Evolutionary conservation across 192 early-diverging fungal species (phyloP).

Genomic region (Backusella psychrophila): DNA sequence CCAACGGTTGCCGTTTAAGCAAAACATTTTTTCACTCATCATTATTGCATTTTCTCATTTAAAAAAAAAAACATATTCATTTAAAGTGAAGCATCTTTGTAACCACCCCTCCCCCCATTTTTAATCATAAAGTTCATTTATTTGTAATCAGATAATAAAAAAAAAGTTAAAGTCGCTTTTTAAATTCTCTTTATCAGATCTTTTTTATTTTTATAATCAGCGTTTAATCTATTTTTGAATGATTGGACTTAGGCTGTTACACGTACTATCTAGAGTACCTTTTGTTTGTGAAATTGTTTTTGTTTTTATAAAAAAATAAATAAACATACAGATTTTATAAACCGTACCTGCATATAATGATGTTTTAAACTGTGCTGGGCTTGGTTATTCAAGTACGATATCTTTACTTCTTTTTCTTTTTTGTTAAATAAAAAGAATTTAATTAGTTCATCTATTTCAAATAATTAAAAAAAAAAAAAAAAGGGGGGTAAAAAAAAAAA

Average conservation of each 20-base stretch:
- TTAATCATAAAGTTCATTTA: background rate
- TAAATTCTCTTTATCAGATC: slow-evolving; percentile 3
- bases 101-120: background rate
- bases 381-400: background rate
- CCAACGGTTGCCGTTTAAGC: background rate
- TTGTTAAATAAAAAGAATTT: background rate
- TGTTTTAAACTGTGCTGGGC: background rate
- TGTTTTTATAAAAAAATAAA: background rate
- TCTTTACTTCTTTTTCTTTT: background rate
- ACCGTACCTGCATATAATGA: background rate
- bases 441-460: no score
- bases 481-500: background rate
- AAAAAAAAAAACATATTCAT: background rate
- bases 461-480: no score
- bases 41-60: background rate
- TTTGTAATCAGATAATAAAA: slow-evolving; percentile 1
- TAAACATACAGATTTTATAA: background rate
- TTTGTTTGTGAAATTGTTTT: background rate
- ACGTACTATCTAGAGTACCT: background rate
- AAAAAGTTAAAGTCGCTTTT: background rate
- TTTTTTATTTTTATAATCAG: background rate
- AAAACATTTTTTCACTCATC: background rate
- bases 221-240: background rate
- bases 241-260: background rate
- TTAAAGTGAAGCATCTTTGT: background rate